Percentiles rank a stretch among this genome's conserved stretches.
phyloP scores from a whole-genome alignment of 805 yeast genomes.

The Dipodascus albidus region DNA sequence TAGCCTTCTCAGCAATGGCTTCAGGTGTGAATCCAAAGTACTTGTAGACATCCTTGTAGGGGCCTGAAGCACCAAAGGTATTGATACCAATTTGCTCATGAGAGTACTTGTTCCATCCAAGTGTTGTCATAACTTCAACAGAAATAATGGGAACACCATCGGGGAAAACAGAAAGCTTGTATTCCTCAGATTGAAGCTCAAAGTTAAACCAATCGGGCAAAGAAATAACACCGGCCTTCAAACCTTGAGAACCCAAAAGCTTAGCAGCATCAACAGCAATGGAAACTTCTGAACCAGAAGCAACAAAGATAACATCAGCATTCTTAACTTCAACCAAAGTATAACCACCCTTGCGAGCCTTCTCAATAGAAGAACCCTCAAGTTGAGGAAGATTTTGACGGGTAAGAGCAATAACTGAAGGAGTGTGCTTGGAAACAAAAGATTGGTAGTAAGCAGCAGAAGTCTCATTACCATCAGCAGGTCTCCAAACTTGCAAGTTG shows the following conservation, averaged over 20 bases:
- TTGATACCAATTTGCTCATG: conserved; percentile 94
- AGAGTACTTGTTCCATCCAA: conserved; percentile 90
- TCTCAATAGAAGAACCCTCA: conserved; percentile 83
- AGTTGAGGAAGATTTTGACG: conserved; percentile 84
- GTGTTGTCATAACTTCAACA: conserved; percentile 83
- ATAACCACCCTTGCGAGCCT: conserved; percentile 94
- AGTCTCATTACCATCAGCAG: conserved; percentile 42
- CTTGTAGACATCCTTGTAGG: conserved; percentile 72
- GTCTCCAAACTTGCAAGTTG: conserved; percentile 38
- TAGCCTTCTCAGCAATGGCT: conserved; percentile 81
- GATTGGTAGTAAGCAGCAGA: conserved; percentile 50
- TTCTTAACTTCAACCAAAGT: conserved; percentile 45
- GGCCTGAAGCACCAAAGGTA: conserved; percentile 96
- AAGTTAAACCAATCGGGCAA: conserved; percentile 89
- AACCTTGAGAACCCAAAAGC: conserved; percentile 49
- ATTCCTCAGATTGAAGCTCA: conserved; percentile 70
- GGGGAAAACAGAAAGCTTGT: conserved; percentile 80
- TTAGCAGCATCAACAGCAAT: conserved; percentile 75
- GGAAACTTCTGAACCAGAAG: conserved; percentile 93
- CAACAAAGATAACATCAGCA: conserved; percentile 64
- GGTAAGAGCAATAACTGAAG: conserved; percentile 60
- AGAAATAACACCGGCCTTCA: conserved; percentile 76
- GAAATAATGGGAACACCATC: conserved; percentile 89
- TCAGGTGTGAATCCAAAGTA: conserved; percentile 85
- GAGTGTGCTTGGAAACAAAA: conserved; percentile 45